Base-by-base conservation (phyloP, 2,329 filamentous ascomycete species). In the Fusarium annulatum region DNA sequence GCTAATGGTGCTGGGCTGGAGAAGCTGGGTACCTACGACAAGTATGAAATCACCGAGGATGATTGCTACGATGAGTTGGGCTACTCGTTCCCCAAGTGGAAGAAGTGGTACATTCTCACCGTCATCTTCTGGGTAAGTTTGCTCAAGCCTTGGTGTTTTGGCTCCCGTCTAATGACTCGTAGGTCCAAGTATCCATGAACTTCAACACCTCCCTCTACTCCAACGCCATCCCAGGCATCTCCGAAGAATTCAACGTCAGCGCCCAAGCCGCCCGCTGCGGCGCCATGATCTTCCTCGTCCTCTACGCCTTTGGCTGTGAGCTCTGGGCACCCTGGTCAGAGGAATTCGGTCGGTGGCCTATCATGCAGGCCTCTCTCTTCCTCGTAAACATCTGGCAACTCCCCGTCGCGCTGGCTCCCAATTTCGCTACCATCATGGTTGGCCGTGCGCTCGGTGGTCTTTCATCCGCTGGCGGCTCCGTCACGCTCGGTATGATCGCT, bases 271-370 rank as follows among this genome's bases (percentile, higher is more conserved):
- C 91, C 9, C 89, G 93, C 61, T 88, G 89, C 64, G 94, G 94
- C 79, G 92, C 93, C 67, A 92, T 93, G 83, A 89, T 95, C 71
- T 96, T 96, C 83, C 83, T 97, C 43, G 87, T 96, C 57, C 82
- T 91, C 5, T 96, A 97, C 80, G 94, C 93, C 42, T 95, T 96
- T 79, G 94, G 94, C 41, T 96, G 94, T 80, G 94, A 96, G 81
- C 87, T 96, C 0, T 96, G 94, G 94, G 94, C 94, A 0, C 94
- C 94, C 0, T 96, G 94, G 93, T 93, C 90, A 51, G 94, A 97
- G 80, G 94, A 96, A 78, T 86, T 96, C 56, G 94, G 94, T 26
- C 89, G 94, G 56, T 93, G 91, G 85, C 91, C 91, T 4, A 88
- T 96, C 62, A 86, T 96, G 28, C 94, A 96, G 85, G 82, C 88